A percentile compares a stretch with the other conserved stretches of the same genome.
phyloP scores from a whole-genome alignment of 768 basidiomycete genomes.

The Suillus americanus region DNA sequence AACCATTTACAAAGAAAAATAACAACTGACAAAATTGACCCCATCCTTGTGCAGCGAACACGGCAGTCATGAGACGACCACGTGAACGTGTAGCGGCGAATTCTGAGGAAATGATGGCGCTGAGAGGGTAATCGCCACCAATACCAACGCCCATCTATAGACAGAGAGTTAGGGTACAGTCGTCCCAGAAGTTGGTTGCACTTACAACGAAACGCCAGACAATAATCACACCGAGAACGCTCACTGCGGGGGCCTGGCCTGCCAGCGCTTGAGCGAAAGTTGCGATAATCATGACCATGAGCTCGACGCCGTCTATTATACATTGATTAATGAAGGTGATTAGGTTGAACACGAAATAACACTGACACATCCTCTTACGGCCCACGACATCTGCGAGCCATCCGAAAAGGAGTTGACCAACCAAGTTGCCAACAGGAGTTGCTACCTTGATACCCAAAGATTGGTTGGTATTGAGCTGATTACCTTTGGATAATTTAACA shows the following conservation, averaged over 20 bases:
- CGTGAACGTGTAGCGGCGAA: conserved; percentile 77
- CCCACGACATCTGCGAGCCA: conserved; percentile 78
- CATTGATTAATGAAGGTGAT: not conserved
- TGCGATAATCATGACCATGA: conserved; percentile 80
- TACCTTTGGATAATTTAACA: conserved; percentile 11
- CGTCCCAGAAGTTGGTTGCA: not conserved
- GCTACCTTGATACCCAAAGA: conserved; percentile 78
- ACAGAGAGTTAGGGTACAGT: not conserved
- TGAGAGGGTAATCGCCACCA: conserved; percentile 87
- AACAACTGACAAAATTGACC: conserved; percentile 63
- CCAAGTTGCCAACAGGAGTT: conserved; percentile 71
- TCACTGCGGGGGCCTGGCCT: conserved; percentile 63
- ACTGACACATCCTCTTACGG: conserved; percentile 78
- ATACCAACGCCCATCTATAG: conserved; percentile 75
- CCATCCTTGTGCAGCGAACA: conserved; percentile 87
- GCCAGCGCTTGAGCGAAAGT: conserved; percentile 81
- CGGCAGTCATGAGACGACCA: conserved; percentile 87
- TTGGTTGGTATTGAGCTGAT: conserved; percentile 51
- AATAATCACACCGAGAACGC: conserved; percentile 73
- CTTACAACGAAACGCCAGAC: conserved; percentile 79
- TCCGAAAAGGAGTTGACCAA: conserved; percentile 78
- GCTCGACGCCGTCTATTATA: conserved; percentile 44
- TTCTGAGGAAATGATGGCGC: conserved; percentile 86
- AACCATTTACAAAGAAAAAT: not conserved
- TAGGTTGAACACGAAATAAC: not conserved